A percentile compares a stretch with the other conserved stretches of the same genome.
Evolutionary conservation across 2,329 filamentous ascomycete species (phyloP).

Genomic region (Fusarium oligoseptatum): DNA sequence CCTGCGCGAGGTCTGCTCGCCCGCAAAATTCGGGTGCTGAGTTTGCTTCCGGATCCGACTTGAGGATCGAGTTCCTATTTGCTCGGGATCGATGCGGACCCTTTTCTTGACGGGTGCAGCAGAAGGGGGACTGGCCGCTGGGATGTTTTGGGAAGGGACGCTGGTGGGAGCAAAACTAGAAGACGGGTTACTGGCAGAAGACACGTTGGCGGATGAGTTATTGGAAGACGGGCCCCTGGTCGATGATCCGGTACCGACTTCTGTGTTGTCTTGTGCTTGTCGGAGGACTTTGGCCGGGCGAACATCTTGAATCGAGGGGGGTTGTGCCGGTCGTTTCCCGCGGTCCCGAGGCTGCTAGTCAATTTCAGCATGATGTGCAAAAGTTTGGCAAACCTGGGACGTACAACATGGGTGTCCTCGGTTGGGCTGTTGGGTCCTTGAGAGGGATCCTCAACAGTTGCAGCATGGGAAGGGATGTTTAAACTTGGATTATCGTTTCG

Average conservation of each 20-base stretch:
- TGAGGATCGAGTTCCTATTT: too few species aligned
- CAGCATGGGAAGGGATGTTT: neutral
- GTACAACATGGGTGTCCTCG: neutral
- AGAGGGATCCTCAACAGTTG: neutral
- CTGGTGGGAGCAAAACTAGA: neutral
- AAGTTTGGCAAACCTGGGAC: neutral
- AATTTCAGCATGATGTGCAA: neutral
- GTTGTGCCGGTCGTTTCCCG: constrained; percentile 7
- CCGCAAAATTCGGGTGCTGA: too few species aligned
- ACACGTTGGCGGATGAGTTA: neutral
- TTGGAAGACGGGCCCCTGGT: neutral
- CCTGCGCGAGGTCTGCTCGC: too few species aligned
- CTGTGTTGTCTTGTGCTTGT: neutral
- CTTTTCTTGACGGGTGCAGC: neutral
- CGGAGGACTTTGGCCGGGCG: constrained; percentile 12
- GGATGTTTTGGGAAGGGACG: neutral
- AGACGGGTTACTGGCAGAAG: neutral
- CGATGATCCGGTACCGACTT: neutral
- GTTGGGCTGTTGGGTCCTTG: constrained; percentile 6
- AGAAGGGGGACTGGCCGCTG: neutral
- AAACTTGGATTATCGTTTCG: neutral
- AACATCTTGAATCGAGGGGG: neutral
- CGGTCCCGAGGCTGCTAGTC: neutral
- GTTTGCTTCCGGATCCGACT: too few species aligned
- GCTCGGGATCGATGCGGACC: too few species aligned